These are phyloP conservation scores for Tetrahymena malaccensis DNA, from an alignment of 73 alveolate species.

Conservation along the genomic window DNA sequence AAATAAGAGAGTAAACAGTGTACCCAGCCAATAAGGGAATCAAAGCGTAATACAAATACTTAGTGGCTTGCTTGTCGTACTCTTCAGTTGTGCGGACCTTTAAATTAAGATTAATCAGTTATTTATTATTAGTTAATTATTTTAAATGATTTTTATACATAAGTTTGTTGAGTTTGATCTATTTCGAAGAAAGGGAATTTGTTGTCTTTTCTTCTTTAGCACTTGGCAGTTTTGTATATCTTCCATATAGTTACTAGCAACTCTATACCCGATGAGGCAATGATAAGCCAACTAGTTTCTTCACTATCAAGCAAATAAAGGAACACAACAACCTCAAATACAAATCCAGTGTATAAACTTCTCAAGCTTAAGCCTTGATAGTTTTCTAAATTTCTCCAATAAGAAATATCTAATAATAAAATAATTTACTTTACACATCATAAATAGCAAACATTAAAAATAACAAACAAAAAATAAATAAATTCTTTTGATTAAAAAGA, in stretches of 20 bases:
- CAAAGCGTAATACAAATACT: slow-evolving; percentile 60
- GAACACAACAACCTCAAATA: slow-evolving; percentile 47
- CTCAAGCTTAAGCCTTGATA: slow-evolving; percentile 61
- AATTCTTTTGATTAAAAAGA: too few relatives aligned
- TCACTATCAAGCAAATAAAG: slow-evolving; percentile 57
- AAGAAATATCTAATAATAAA: slow-evolving; percentile 39
- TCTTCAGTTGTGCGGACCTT: slow-evolving; percentile 44
- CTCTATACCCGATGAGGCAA: slow-evolving; percentile 47
- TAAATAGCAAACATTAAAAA: too few relatives aligned
- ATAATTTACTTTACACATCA: not conserved
- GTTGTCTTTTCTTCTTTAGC: slow-evolving; percentile 9
- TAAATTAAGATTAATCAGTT: not conserved
- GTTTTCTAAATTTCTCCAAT: slow-evolving; percentile 59
- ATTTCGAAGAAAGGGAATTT: slow-evolving; percentile 48
- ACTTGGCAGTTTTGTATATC: slow-evolving; percentile 50
- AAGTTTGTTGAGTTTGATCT: slow-evolving; percentile 31
- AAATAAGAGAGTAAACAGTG: slow-evolving; percentile 64
- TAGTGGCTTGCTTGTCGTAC: slow-evolving; percentile 71
- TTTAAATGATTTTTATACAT: slow-evolving; percentile 22
- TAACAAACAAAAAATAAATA: too few relatives aligned
- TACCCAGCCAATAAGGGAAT: slow-evolving; percentile 64
- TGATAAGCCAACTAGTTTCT: slow-evolving; percentile 64
- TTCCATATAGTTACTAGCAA: slow-evolving; percentile 60
- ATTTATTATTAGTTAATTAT: too few relatives aligned
- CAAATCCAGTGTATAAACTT: slow-evolving; percentile 41